Evolutionary conservation across 2,329 filamentous ascomycete species (phyloP).

Genomic region (Tolypocladium nubicola): DNA sequence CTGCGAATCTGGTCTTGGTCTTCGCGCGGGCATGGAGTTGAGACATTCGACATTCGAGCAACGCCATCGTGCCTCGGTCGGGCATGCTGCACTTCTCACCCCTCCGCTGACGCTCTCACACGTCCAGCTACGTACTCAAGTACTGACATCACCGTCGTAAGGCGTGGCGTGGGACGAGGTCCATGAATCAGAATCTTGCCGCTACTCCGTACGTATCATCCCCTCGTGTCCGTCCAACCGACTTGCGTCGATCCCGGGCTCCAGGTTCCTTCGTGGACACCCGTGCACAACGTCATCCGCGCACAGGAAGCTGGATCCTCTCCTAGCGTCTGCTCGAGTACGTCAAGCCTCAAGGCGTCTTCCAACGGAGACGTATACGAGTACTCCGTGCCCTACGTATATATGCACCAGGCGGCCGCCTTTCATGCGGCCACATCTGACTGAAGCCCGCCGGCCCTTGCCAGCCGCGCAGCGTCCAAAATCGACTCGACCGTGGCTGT

Average conservation of each 20-base stretch:
- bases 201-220: background rate
- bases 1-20: background rate
- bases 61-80: background rate
- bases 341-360: background rate
- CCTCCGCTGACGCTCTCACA: too few species aligned
- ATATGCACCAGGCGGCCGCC: background rate
- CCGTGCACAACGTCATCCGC: background rate
- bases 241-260: background rate
- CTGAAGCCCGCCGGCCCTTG: background rate
- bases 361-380: background rate
- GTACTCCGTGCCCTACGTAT: background rate
- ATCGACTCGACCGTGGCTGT: background rate
- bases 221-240: background rate
- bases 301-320: background rate
- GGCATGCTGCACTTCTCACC: background rate
- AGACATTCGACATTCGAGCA: background rate
- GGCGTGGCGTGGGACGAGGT: background rate
- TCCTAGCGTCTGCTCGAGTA: background rate
- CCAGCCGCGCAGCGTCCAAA: background rate
- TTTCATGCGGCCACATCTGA: constrained; percentile 1
- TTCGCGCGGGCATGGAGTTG: background rate
- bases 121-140: background rate
- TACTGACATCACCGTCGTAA: background rate
- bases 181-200: background rate
- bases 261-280: background rate